Evolutionary conservation across 1,284 basidiomycete genomes (phyloP).

Genomic region (Ustilago vetiveriae): DNA sequence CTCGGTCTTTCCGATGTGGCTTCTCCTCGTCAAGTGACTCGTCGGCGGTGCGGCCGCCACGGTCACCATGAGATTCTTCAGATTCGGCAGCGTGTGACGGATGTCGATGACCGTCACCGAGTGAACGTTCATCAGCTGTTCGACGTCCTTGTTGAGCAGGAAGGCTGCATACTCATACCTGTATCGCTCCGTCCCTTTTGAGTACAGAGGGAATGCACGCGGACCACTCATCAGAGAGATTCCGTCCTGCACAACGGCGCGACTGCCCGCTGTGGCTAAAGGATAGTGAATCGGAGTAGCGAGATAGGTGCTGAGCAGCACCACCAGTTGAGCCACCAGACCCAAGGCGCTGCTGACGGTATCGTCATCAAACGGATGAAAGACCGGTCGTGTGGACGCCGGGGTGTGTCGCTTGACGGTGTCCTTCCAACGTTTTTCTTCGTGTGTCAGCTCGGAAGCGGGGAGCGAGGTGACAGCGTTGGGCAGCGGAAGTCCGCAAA

Average conservation of each 20-base stretch:
- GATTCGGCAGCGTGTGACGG: conserved; percentile 93
- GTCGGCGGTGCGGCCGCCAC: conserved; percentile 68
- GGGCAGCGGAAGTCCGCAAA: conserved; percentile 57
- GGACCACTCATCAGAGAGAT: conserved; percentile 65
- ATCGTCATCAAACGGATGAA: conserved; percentile 50
- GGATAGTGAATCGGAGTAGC: conserved; percentile 60
- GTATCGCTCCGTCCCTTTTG: conserved; percentile 92
- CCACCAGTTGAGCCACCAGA: conserved; percentile 60
- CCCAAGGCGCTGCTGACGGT: conserved; percentile 56
- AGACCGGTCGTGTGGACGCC: conserved; percentile 15
- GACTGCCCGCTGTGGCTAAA: conserved; percentile 56
- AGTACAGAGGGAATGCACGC: conserved; percentile 77
- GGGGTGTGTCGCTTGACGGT: conserved; percentile 10
- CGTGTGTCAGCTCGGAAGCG: conserved; percentile 14
- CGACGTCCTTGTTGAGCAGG: conserved; percentile 95
- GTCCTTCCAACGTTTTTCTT: conserved; percentile 42
- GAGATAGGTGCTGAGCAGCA: conserved; percentile 57
- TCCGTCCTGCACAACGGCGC: conserved; percentile 58
- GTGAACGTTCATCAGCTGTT: conserved; percentile 69
- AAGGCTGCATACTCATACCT: conserved; percentile 98
- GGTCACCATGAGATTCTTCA: conserved; percentile 90
- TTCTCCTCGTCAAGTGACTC: conserved; percentile 33
- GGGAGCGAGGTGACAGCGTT: conserved; percentile 50
- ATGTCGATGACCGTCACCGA: conserved; percentile 80
- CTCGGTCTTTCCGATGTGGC: conserved; percentile 46